These are phyloP conservation scores for Sarocladium brachiariae DNA, from an alignment of 2,329 filamentous ascomycete species.

Conservation along the genomic window DNA sequence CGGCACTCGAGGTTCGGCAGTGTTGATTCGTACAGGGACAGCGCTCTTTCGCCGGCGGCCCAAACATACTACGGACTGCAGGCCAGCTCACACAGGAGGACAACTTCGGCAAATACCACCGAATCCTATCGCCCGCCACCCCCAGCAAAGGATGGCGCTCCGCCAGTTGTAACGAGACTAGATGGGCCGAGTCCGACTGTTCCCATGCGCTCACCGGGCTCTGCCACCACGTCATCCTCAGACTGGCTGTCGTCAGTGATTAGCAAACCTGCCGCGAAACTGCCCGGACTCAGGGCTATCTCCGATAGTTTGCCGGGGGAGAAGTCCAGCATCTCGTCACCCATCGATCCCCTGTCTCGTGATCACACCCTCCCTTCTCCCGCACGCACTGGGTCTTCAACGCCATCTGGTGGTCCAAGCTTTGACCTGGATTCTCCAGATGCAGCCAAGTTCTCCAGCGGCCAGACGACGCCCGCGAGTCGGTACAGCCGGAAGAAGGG, in stretches of 20 bases:
- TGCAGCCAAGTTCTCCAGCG: constrained; percentile 48
- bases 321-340: constrained; percentile 25
- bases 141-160: constrained; percentile 45
- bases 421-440: constrained; percentile 75
- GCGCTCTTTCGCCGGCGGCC: constrained; percentile 50
- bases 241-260: constrained; percentile 49
- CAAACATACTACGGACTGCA: constrained; percentile 63
- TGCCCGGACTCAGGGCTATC: constrained; percentile 71
- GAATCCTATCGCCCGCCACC: constrained; percentile 45
- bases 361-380: constrained; percentile 56
- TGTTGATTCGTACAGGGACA: constrained; percentile 64
- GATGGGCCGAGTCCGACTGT: constrained; percentile 32
- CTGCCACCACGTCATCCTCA: not conserved
- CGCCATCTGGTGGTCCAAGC: constrained; percentile 58
- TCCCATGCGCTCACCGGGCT: constrained; percentile 3
- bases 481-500: constrained; percentile 58
- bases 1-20: constrained; percentile 75
- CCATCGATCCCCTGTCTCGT: constrained; percentile 21
- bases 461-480: constrained; percentile 39
- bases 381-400: constrained; percentile 69
- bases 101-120: constrained; percentile 53
- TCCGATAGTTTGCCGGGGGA: constrained; percentile 59
- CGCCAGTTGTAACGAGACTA: constrained; percentile 55
- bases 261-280: constrained; percentile 44
- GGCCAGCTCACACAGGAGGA: constrained; percentile 45